Conservation (phyloP, 1,284 basidiomycete species). For the Cryptococcus depauperatus region DNA sequence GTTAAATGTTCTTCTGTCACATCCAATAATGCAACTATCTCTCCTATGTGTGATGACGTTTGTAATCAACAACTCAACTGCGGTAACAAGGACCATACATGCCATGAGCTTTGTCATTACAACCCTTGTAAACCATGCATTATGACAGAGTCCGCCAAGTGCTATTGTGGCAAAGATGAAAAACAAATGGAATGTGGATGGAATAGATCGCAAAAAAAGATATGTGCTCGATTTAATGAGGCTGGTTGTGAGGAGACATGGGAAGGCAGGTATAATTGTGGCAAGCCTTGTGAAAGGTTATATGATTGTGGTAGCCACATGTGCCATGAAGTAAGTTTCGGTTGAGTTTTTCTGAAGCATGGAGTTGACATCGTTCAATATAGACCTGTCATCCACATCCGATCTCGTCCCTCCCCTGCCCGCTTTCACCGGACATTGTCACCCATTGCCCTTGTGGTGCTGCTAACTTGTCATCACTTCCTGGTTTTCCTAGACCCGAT, state of each 20-base stretch:
- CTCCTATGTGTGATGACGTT: constrained; percentile 57
- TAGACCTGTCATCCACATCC: constrained; percentile 60
- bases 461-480: constrained; percentile 48
- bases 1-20: constrained; percentile 56
- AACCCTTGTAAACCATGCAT: constrained; percentile 61
- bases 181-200: constrained; percentile 61
- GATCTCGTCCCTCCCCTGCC: constrained; percentile 55
- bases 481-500: constrained; percentile 48
- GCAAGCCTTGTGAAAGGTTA: constrained; percentile 54
- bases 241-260: constrained; percentile 47
- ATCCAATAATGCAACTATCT: constrained; percentile 42
- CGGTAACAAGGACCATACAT: constrained; percentile 54
- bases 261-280: constrained; percentile 65
- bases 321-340: constrained; percentile 53
- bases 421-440: constrained; percentile 60
- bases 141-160: constrained; percentile 52
- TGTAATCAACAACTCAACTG: constrained; percentile 59
- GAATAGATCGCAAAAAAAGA: constrained; percentile 39
- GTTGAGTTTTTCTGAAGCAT: background rate
- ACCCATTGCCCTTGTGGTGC: constrained; percentile 74
- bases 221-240: constrained; percentile 21
- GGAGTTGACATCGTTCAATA: background rate
- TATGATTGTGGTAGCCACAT: constrained; percentile 69
- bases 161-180: constrained; percentile 68
- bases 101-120: constrained; percentile 56